phyloP scores from a whole-genome alignment of 2,329 filamentous ascomycete species.

The Alternaria brassicicola region DNA sequence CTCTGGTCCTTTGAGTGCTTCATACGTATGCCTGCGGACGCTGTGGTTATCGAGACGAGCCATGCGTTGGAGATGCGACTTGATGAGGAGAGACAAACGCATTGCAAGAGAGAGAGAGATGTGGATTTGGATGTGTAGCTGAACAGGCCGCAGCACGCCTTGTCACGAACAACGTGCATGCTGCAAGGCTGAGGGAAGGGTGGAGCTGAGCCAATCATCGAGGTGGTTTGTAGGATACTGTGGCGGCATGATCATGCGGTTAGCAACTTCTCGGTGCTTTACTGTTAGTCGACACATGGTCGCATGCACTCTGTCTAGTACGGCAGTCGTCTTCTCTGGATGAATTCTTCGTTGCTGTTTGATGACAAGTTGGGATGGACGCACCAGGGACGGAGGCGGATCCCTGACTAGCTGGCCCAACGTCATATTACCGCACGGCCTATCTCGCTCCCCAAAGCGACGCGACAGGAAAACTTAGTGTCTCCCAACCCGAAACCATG shows the following conservation, averaged over 20 bases:
- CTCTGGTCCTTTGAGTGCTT: background rate
- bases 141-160: background rate
- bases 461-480: conserved; percentile 15
- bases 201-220: background rate
- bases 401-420: conserved; percentile 13
- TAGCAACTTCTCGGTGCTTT: background rate
- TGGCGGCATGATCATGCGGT: background rate
- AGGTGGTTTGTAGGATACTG: background rate
- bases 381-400: background rate
- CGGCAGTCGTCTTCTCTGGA: background rate
- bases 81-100: background rate
- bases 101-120: background rate
- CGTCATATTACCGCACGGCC: conserved; percentile 15
- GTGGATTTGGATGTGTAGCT: background rate
- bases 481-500: conserved; percentile 18
- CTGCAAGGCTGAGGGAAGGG: background rate
- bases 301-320: fast-evolving
- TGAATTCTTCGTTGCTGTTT: background rate
- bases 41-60: background rate
- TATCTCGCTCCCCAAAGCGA: background rate
- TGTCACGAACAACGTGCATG: background rate
- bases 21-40: background rate
- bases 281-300: fast-evolving
- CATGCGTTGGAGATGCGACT: background rate
- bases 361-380: background rate